Evolutionary conservation across 148 eudicot species (phyloP).

Genomic region (Vaccinium darrowii): DNA sequence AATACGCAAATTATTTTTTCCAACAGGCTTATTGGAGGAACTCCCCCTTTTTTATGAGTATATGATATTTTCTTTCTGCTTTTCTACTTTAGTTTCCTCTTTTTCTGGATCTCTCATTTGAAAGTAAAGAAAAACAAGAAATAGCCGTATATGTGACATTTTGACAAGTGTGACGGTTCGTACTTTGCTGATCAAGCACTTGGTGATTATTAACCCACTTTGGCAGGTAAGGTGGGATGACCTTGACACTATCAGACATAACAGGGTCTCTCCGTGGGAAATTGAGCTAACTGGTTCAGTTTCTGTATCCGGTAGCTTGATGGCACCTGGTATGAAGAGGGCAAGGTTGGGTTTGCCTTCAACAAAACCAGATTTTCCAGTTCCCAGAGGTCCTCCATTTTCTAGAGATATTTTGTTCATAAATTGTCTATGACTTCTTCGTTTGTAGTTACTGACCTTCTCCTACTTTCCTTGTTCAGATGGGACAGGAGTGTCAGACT

Average conservation of each 20-base stretch:
- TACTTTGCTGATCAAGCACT: background rate
- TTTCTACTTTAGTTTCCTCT: background rate
- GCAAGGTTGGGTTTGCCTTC: constrained; percentile 62
- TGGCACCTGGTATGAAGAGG: constrained; percentile 69
- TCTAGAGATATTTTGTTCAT: background rate
- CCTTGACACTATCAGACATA: constrained; percentile 57
- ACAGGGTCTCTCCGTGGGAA: constrained; percentile 98
- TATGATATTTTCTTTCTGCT: background rate
- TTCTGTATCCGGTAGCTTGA: constrained; percentile 50
- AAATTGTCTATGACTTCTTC: background rate
- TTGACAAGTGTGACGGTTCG: background rate
- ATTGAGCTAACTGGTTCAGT: constrained; percentile 72
- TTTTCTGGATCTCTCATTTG: background rate
- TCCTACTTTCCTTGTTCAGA: constrained; percentile 32
- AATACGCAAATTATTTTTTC: too few species aligned
- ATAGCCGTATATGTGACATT: too few species aligned
- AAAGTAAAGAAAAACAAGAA: background rate
- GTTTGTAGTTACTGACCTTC: background rate
- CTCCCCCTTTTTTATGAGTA: background rate
- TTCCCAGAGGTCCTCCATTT: constrained; percentile 48
- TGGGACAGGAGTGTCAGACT: constrained; percentile 73
- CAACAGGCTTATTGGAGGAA: background rate
- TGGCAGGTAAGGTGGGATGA: constrained; percentile 98
- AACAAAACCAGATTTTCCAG: constrained; percentile 55
- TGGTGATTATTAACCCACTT: constrained; percentile 3